A percentile compares a stretch with the other conserved stretches of the same genome.
Evolutionary conservation across 495 filamentous ascomycete genomes (phyloP).

Genomic region (Letharia lupina): DNA sequence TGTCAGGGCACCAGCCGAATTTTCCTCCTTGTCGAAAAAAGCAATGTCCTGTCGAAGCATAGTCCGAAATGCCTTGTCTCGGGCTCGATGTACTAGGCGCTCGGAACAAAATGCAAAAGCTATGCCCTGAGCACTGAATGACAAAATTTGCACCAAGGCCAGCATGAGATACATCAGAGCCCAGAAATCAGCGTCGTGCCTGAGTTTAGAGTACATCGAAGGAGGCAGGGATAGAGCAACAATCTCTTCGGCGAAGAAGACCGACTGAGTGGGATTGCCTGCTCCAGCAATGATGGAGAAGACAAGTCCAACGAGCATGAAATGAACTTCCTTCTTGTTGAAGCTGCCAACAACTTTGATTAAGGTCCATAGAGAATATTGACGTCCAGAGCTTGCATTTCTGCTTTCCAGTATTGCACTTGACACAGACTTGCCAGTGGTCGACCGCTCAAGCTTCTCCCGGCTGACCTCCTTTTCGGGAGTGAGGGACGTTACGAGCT

Average conservation of each 20-base stretch:
- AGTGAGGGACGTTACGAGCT: conserved; percentile 23
- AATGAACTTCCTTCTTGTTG: conserved; percentile 63
- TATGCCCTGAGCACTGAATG: conserved; percentile 59
- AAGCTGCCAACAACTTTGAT: conserved; percentile 78
- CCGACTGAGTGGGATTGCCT: conserved; percentile 77
- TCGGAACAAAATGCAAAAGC: conserved; percentile 81
- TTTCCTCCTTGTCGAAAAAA: conserved; percentile 81
- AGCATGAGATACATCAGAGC: conserved; percentile 89
- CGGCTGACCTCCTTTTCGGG: conserved; percentile 35
- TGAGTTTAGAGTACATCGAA: conserved; percentile 41
- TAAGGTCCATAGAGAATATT: conserved; percentile 72
- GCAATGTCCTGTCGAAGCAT: conserved; percentile 90
- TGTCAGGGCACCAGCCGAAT: conserved; percentile 74
- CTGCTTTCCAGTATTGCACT: conserved; percentile 53
- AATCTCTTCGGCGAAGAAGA: conserved; percentile 88
- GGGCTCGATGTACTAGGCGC: conserved; percentile 68
- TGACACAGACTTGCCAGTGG: conserved; percentile 61
- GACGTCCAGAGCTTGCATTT: conserved; percentile 22
- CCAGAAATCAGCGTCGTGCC: conserved; percentile 78
- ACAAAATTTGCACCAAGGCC: conserved; percentile 67
- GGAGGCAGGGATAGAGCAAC: conserved; percentile 49
- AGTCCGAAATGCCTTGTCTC: conserved; percentile 69
- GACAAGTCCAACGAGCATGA: conserved; percentile 69
- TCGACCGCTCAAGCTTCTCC: conserved; percentile 49
- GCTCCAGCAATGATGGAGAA: conserved; percentile 74